Evolutionary conservation across 2,329 filamentous ascomycete species (phyloP), one percentile per base, ranked within the genome.

Genomic region (Didymella glomerata): DNA sequence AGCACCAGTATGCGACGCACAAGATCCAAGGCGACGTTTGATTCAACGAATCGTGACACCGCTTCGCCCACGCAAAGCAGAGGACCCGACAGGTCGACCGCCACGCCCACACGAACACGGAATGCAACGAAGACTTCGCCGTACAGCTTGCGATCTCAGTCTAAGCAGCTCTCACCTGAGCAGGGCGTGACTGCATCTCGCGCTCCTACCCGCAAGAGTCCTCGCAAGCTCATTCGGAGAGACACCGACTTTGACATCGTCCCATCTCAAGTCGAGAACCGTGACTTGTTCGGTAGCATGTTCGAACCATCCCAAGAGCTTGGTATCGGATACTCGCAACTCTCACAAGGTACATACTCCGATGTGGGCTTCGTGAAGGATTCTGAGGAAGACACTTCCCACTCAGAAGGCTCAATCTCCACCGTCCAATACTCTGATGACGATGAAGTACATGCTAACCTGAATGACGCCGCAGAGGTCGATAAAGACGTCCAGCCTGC

Each of bases 381-480:
- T 44, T 76, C 73, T 1, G 72, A 73, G 24, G 72, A 76, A 36
- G 68, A 64, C 38, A 74, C 64, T 27, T 30, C 67, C n/a, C 65
- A 62, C 22, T 72, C 74, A n/a, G 70, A 71, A 54, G 55, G 63
- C 9, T 72, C 69, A 0, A 44, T 74, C 4, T 74, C 74, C 13
- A 73, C 68, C 14, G 48, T 66, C 3, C 67, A 55, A 5, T 55
- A 64, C 38, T 71, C 72, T 4, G 68, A 71, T 49, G 67, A 68
- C 25, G 53, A 60, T 38, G 60, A 10, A 20, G 14, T 20, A 16
- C 45, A 47, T 25, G 65, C 62, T 48, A 63, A 71, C 38, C 20
- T 55, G 4, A 49, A 64, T 16, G 49, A 28, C 11, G 30, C 50
- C 11, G 51, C 4, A 25, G 40, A 51, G 5, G 27, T 48, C n/a